Conservation (phyloP, 2,329 filamentous ascomycete species). For the Fusarium torulosum region DNA sequence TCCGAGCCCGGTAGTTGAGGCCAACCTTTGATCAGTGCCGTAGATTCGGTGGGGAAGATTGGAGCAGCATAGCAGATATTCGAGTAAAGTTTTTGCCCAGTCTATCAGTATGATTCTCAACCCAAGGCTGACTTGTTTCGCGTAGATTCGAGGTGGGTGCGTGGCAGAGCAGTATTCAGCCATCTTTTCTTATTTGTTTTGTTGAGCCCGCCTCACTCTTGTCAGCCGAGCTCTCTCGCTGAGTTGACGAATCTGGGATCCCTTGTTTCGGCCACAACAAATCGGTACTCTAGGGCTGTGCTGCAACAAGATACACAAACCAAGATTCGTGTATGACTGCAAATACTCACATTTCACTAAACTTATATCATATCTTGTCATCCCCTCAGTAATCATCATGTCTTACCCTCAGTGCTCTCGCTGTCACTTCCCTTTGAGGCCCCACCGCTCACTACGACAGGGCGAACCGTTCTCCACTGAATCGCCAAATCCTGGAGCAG, state of each 20-base stretch:
- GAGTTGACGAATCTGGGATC: constrained; percentile 5
- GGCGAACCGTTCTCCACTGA: constrained; percentile 45
- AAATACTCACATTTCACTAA: not conserved
- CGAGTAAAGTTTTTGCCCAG: not conserved
- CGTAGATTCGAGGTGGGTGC: not conserved
- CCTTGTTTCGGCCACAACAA: constrained; percentile 8
- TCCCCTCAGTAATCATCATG: constrained; percentile 5
- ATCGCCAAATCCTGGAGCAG: constrained; percentile 36
- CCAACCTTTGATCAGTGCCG: constrained; percentile 5
- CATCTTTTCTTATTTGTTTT: constrained; percentile 6
- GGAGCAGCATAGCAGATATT: not conserved
- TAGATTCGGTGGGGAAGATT: constrained; percentile 17
- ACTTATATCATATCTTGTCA: constrained; percentile 2
- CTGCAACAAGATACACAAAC: not conserved
- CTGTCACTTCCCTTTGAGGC: constrained; percentile 30
- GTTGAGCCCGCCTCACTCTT: constrained; percentile 40
- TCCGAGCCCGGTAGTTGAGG: constrained; percentile 20
- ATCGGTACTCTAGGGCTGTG: not conserved
- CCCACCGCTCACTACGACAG: constrained; percentile 32
- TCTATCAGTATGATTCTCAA: not conserved
- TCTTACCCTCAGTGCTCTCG: constrained; percentile 1
- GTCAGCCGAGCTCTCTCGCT: constrained; percentile 1
- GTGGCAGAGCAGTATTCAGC: constrained; percentile 28
- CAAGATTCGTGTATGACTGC: not conserved
- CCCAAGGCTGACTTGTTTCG: not conserved